Percentiles rank a stretch among this genome's conserved stretches.
These are phyloP conservation scores for Yamadazyma laniorum DNA, from an alignment of 805 yeast species.

Conservation along the genomic window DNA sequence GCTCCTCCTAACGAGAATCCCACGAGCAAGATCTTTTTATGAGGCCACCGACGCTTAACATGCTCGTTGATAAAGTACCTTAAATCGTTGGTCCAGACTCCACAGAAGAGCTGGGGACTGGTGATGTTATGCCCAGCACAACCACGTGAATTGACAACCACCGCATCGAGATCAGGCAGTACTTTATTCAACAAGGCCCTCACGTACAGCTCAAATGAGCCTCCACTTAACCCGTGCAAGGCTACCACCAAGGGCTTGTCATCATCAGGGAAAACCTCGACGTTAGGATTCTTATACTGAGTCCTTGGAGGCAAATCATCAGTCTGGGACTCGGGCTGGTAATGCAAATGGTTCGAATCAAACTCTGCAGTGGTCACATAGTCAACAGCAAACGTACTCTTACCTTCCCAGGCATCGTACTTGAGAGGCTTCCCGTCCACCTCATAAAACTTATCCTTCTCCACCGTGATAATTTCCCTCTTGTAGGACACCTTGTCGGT, in stretches of 20 bases:
- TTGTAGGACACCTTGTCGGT: constrained; percentile 46
- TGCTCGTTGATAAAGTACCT: constrained; percentile 54
- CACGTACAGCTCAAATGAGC: constrained; percentile 73
- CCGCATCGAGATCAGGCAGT: constrained; percentile 48
- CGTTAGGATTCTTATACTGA: constrained; percentile 51
- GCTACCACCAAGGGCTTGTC: constrained; percentile 59
- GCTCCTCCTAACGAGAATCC: constrained; percentile 78
- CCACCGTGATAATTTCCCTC: constrained; percentile 38
- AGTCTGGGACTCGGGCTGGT: constrained; percentile 47
- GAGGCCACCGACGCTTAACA: constrained; percentile 52
- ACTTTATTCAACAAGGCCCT: constrained; percentile 51
- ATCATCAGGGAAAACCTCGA: constrained; percentile 38
- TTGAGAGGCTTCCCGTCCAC: constrained; percentile 28
- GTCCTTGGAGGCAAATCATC: constrained; percentile 67
- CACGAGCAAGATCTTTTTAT: constrained; percentile 59
- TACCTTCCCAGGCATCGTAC: constrained; percentile 42
- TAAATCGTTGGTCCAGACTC: constrained; percentile 67
- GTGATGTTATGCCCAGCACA: constrained; percentile 74
- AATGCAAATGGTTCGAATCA: constrained; percentile 24
- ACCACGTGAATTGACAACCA: constrained; percentile 70
- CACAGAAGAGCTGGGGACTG: constrained; percentile 65
- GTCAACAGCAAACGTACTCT: constrained; percentile 50
- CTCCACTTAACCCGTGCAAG: constrained; percentile 76
- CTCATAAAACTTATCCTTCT: constrained; percentile 22
- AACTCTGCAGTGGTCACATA: constrained; percentile 28